phyloP scores from a whole-genome alignment of 169 alveolate genomes.

The Plasmodium berghei region DNA sequence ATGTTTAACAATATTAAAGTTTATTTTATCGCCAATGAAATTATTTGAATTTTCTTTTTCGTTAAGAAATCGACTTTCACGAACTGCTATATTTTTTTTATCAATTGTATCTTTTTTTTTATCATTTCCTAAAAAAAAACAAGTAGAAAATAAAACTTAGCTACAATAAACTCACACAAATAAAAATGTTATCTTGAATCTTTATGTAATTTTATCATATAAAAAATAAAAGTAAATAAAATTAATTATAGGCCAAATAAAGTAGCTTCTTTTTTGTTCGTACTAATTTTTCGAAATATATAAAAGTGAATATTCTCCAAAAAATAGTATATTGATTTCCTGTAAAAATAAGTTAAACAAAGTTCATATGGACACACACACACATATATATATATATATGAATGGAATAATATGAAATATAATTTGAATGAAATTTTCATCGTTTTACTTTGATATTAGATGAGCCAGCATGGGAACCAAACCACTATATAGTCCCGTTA shows the following conservation, averaged over 20 bases:
- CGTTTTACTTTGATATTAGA: slow-evolving; percentile 47
- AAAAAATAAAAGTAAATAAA: too few relatives aligned
- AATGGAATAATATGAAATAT: not conserved
- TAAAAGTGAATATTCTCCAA: slow-evolving; percentile 49
- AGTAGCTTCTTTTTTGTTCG: not conserved
- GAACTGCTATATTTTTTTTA: not conserved
- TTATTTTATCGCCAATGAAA: slow-evolving; percentile 52
- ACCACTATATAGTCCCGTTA: slow-evolving; percentile 65
- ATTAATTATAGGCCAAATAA: not conserved
- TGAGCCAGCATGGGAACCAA: slow-evolving; percentile 70
- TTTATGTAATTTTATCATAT: too few relatives aligned
- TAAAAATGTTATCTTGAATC: too few relatives aligned
- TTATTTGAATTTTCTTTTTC: slow-evolving; percentile 39
- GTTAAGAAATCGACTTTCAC: slow-evolving; percentile 7
- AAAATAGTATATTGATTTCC: slow-evolving; percentile 61
- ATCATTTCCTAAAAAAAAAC: slow-evolving; percentile 2
- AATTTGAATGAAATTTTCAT: not conserved
- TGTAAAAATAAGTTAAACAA: not conserved
- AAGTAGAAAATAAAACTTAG: too few relatives aligned
- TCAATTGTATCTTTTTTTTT: slow-evolving; percentile 10
- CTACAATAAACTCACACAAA: too few relatives aligned
- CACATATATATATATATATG: not conserved
- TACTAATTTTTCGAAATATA: slow-evolving; percentile 15
- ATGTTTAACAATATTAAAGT: slow-evolving; percentile 36
- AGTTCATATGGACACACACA: not conserved